Base-by-base conservation (phyloP, 2,329 filamentous ascomycete species). In the Talaromyces sp. region DNA sequence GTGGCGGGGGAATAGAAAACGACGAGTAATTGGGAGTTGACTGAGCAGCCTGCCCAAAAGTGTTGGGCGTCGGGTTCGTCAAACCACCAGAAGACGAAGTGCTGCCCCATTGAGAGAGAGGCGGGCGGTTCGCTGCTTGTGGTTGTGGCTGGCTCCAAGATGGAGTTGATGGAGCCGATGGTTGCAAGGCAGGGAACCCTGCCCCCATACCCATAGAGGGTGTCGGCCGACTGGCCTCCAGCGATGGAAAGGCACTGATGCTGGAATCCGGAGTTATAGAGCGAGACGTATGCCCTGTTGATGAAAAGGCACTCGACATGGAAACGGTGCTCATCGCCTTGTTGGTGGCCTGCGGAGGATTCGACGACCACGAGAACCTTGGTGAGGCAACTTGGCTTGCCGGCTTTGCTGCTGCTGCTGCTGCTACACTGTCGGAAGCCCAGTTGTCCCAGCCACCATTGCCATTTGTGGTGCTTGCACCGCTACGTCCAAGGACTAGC, bases 401-500 rank as follows among this genome's bases (percentile, higher is more conserved):
- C 50, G 61, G 60, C 56, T 69, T 72, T 10, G 67, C 63, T 48
- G 61, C 59, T 55, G 69, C 71, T 10, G 67, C 63, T 48, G 71
- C 63, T 48, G 71, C 63, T 54, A 71, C 54, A 56, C 65, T 66
- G 65, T 67, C 70, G 62, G 68, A 68, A 63, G 66, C 72, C 66
- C 70, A 65, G 14, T 61, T 66, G 56, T 68, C 69, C 72, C 72
- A 75, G 17, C 43, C 51, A 35, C n/a, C 29, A 55, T 69, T 63
- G 58, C 72, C 68, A 14, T 63, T 69, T 57, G 72, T 71, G 27
- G 69, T 69, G 55, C 63, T 66, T 58, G 66, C 69, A n/a, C 70
- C 74, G 29, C 69, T 75, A 59, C 84, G 85, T 9, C 93, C 93
- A 69, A 95, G 91, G 56, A 99, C 92, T 2, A 99, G 85, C 1